Base-by-base conservation (phyloP, 768 basidiomycete species). In the Auriscalpium vulgare region DNA sequence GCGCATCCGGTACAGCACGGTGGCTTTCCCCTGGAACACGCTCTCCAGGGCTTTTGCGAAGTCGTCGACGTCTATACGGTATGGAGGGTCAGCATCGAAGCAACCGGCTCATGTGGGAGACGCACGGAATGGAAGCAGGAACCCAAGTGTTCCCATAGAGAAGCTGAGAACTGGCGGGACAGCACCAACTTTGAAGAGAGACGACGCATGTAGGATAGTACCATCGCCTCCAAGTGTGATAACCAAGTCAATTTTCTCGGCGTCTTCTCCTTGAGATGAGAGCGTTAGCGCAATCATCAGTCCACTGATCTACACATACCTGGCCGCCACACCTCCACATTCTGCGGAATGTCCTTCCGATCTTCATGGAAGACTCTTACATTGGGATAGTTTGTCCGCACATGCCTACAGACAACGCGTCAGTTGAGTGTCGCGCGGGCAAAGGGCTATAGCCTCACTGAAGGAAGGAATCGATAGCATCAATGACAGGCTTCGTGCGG, bases 171-270 rank as follows among this genome's bases (percentile, higher is more conserved):
- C 93, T 0, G 95, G 95, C 5, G 95, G 95, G 8, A 97, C 93
- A 19, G 89, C 88, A n/a, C 88, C 91, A 4, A 82, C 75, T 62
- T 85, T 88, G 69, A 97, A 97, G 9, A 97, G 73, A 8, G 91
- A 91, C 1, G 94, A 94, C 0, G 92, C 91, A 66, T 95, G 93
- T 1, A 97, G 78, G 50, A 97, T 94, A 6, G 95, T 97, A 9
- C 95, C 95, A 66, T 97, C 95, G 37, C 95, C 95, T 47, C 95
- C 95, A 1, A 97, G 72, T 0, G 95, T 95, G 29, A 97, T 83
- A 17, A 97, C 86, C 9, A 97, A 75, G 67, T 93, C 89, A 56
- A 95, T 88, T 54, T 78, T 78, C 60, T 83, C 75, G 4, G 84
- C 74, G 46, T 74, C 76, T 47, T 78, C 78, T 75, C 62, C 53